phyloP scores from a whole-genome alignment of 2,329 filamentous ascomycete genomes.

The Trichoderma brevicompactum region DNA sequence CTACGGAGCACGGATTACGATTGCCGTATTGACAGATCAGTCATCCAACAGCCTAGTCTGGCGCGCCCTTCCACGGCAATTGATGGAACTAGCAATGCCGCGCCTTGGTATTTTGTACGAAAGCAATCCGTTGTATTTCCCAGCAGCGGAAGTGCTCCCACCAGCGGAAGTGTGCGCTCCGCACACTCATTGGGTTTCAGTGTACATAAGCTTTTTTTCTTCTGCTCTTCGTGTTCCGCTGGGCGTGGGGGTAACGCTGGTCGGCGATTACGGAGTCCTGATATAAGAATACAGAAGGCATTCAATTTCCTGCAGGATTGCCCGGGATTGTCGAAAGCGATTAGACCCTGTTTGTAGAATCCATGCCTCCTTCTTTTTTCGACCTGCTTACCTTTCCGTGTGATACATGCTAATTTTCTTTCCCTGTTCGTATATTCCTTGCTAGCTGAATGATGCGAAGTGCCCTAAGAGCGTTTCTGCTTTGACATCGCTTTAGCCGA shows the following conservation, averaged over 20 bases:
- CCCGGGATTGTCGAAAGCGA: neutral
- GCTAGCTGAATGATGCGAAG: neutral
- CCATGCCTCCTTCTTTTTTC: neutral
- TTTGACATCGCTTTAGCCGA: neutral
- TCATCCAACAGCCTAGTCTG: slow-evolving; percentile 2
- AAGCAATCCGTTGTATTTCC: neutral
- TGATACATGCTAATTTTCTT: neutral
- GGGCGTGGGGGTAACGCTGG: neutral
- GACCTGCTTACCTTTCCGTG: neutral
- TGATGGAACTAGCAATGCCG: neutral
- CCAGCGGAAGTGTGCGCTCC: neutral
- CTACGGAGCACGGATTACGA: no score
- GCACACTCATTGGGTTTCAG: neutral
- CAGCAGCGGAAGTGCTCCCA: neutral
- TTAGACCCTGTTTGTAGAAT: neutral
- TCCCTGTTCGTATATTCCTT: neutral
- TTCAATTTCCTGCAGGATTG: neutral
- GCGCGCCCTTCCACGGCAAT: slow-evolving; percentile 20
- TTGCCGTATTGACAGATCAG: neutral
- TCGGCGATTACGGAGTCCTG: neutral
- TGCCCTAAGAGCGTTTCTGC: neutral
- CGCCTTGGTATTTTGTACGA: neutral
- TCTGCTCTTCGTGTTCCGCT: neutral
- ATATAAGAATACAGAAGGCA: neutral
- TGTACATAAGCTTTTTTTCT: neutral